These are phyloP conservation scores for Acer saccharum DNA, from an alignment of 345 rosid genomes.

Conservation along the genomic window DNA sequence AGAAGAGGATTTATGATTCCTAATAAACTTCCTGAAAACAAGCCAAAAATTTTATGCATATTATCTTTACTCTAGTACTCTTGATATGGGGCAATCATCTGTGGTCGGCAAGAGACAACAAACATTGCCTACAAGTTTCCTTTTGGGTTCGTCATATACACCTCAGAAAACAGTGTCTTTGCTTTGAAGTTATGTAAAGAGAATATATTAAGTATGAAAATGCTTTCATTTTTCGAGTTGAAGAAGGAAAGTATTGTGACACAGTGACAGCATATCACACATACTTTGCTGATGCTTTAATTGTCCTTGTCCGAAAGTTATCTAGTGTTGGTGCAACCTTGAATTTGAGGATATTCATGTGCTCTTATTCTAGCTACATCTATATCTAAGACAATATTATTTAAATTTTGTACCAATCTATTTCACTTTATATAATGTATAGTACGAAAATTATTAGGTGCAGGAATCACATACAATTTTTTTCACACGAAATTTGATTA, in stretches of 20 bases:
- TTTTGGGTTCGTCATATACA: slow-evolving; percentile 9
- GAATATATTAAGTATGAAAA: not conserved
- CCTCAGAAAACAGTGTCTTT: slow-evolving; percentile 18
- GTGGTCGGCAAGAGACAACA: not conserved
- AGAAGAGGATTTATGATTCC: not conserved
- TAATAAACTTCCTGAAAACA: too few relatives aligned
- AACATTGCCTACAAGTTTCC: slow-evolving; percentile 3
- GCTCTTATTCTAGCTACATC: too few relatives aligned
- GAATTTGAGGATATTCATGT: not conserved
- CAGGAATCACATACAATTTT: too few relatives aligned
- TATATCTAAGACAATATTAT: too few relatives aligned
- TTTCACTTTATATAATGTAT: too few relatives aligned
- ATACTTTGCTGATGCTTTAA: slow-evolving; percentile 32
- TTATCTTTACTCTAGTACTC: not conserved
- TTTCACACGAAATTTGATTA: too few relatives aligned
- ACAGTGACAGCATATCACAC: not conserved
- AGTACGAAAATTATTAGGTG: too few relatives aligned
- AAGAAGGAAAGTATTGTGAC: slow-evolving; percentile 28
- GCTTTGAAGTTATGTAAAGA: slow-evolving; percentile 28
- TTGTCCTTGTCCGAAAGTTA: slow-evolving; percentile 1
- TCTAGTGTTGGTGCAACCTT: not conserved
- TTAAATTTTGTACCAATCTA: too few relatives aligned
- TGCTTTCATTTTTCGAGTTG: slow-evolving; percentile 20
- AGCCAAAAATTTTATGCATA: not conserved
- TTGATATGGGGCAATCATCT: not conserved